Percentiles rank a stretch among this genome's conserved stretches.
Conservation (phyloP, 257 asterid genomes). For the Scutellaria galericulata region DNA sequence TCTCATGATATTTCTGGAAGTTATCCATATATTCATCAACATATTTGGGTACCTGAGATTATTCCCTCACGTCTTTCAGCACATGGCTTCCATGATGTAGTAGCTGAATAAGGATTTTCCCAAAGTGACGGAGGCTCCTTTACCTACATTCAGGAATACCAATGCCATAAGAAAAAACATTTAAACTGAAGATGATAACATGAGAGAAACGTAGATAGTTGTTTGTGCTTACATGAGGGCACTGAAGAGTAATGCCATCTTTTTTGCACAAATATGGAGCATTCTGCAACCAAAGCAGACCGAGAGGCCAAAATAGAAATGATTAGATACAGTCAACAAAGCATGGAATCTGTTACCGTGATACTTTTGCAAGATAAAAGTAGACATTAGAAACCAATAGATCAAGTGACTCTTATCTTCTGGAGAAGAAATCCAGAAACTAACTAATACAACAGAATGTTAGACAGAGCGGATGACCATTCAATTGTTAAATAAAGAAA, state of each 20-base stretch:
- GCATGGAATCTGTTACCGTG: not conserved
- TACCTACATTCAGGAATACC: conserved; percentile 55
- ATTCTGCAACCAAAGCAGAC: conserved; percentile 59
- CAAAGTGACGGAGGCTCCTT: conserved; percentile 90
- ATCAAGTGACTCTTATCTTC: not conserved
- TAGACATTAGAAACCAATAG: not conserved
- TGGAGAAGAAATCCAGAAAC: not conserved
- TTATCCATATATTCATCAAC: conserved; percentile 4
- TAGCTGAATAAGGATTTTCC: conserved; percentile 97
- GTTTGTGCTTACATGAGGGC: conserved; percentile 74
- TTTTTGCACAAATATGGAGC: conserved; percentile 91
- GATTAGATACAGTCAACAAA: conserved; percentile 13
- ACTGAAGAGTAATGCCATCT: conserved; percentile 89
- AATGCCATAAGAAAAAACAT: conserved; percentile 21
- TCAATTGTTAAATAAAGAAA: not conserved
- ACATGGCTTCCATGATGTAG: conserved; percentile 98
- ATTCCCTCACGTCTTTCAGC: conserved; percentile 78
- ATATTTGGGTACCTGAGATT: conserved; percentile 61
- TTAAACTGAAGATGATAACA: conserved; percentile 23
- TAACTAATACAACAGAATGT: not conserved
- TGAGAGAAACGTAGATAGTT: conserved; percentile 13
- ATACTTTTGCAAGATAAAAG: not conserved
- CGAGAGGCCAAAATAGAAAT: conserved; percentile 27
- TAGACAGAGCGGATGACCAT: not conserved
- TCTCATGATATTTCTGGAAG: not conserved